Evolutionary conservation across 768 basidiomycete species (phyloP).

Genomic region (Mycena epipterygia): DNA sequence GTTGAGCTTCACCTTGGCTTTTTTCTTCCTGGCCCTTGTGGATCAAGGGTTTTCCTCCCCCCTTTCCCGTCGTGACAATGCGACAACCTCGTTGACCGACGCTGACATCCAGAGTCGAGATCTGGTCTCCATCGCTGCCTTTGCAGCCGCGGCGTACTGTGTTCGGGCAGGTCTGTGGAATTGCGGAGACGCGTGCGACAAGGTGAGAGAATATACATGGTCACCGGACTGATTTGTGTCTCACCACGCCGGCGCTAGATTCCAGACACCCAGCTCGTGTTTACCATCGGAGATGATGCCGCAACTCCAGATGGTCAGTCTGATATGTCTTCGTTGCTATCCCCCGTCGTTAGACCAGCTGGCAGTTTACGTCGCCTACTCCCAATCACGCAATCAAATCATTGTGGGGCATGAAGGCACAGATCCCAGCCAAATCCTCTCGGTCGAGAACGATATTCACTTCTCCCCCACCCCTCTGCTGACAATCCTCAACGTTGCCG

Average conservation of each 20-base stretch:
- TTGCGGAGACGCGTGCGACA: slow-evolving; percentile 13
- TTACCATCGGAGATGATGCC: slow-evolving; percentile 20
- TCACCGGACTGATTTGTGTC: background rate
- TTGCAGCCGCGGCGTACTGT: slow-evolving; percentile 23
- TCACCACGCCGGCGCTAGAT: background rate
- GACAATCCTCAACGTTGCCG: slow-evolving; percentile 19
- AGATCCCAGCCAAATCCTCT: slow-evolving; percentile 7
- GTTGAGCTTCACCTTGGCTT: slow-evolving; percentile 5
- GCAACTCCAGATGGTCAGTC: slow-evolving; percentile 22
- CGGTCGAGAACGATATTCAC: slow-evolving; percentile 12
- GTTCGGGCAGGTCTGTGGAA: slow-evolving; percentile 15
- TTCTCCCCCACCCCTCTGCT: slow-evolving; percentile 14
- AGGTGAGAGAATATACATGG: background rate
- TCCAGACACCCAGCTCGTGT: slow-evolving; percentile 19
- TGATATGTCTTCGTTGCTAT: background rate
- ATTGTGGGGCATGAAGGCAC: slow-evolving; percentile 27
- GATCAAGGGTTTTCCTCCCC: slow-evolving; percentile 19
- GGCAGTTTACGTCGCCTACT: slow-evolving; percentile 15
- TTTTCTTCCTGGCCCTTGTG: slow-evolving; percentile 14
- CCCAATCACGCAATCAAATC: slow-evolving; percentile 23
- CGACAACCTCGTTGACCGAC: background rate
- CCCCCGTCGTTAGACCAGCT: background rate
- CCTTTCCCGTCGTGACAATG: slow-evolving; percentile 12
- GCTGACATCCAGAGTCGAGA: slow-evolving; percentile 17
- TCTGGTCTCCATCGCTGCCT: slow-evolving; percentile 20